Percentiles rank a stretch among this genome's conserved stretches.
These are phyloP conservation scores for Tolypocladium inflatum DNA, from an alignment of 2,329 filamentous ascomycete genomes.

Conservation along the genomic window DNA sequence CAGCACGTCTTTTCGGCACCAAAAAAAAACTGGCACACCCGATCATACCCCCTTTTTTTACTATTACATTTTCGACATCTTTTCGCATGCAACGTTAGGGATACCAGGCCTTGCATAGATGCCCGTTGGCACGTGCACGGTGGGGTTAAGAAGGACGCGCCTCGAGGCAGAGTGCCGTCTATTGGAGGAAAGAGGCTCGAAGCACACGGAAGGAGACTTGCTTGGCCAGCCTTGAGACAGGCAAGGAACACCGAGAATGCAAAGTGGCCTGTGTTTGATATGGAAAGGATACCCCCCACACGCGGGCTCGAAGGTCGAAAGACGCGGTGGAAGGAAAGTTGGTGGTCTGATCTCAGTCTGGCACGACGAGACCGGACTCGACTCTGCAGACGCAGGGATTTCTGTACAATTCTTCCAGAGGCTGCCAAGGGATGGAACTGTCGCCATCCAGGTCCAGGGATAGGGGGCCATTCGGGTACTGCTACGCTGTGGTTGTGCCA, in stretches of 20 bases:
- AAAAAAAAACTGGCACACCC: slow-evolving; percentile 27
- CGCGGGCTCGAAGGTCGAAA: not conserved
- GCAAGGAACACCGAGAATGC: slow-evolving; percentile 22
- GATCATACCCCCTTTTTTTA: slow-evolving; percentile 25
- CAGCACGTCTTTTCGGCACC: slow-evolving; percentile 27
- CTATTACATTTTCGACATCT: slow-evolving; percentile 11
- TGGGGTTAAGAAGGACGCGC: slow-evolving; percentile 9
- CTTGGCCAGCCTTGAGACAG: slow-evolving; percentile 15
- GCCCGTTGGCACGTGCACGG: slow-evolving; percentile 7
- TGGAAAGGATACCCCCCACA: not conserved
- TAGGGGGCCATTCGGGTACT: not conserved
- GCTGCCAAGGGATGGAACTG: not conserved
- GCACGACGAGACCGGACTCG: not conserved
- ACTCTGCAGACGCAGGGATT: slow-evolving; percentile 2
- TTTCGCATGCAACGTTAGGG: slow-evolving; percentile 13
- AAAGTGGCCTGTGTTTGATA: slow-evolving; percentile 11
- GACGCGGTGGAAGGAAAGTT: not conserved
- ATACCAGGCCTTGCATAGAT: slow-evolving; percentile 4
- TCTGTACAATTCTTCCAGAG: slow-evolving; percentile 20
- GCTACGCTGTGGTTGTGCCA: not conserved
- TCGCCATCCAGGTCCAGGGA: slow-evolving; percentile 3
- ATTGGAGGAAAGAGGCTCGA: slow-evolving; percentile 6
- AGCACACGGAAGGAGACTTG: slow-evolving; percentile 10
- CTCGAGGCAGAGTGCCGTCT: slow-evolving; percentile 10
- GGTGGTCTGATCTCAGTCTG: not conserved